A percentile compares a stretch with the other conserved stretches of the same genome.
Evolutionary conservation across 257 asterid species (phyloP).

Genomic region (Solanum commersonii): DNA sequence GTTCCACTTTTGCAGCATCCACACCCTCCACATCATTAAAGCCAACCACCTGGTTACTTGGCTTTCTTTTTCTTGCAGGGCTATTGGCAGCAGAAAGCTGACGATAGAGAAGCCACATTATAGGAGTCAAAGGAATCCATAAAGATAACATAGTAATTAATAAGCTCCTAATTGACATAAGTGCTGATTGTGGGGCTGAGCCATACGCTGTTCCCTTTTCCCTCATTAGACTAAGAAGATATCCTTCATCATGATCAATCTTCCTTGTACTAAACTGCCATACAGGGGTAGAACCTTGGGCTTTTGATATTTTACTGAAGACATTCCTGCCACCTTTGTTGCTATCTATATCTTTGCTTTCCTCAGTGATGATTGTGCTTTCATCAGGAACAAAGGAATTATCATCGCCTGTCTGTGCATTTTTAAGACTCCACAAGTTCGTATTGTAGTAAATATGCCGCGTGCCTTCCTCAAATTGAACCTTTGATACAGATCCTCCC

Average conservation of each 20-base stretch:
- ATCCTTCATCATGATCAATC: conserved; percentile 86
- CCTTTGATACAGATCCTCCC: conserved; percentile 54
- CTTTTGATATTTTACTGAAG: conserved; percentile 18
- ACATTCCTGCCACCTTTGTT: conserved; percentile 9
- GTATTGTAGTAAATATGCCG: conserved; percentile 66
- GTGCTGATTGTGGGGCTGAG: conserved; percentile 80
- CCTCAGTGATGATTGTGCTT: conserved; percentile 14
- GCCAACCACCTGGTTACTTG: conserved; percentile 52
- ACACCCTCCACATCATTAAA: conserved; percentile 96
- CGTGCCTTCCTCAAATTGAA: conserved; percentile 89
- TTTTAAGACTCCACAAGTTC: conserved; percentile 12
- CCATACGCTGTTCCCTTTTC: conserved; percentile 67
- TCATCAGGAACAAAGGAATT: conserved; percentile 1
- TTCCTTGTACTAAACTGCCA: conserved; percentile 89
- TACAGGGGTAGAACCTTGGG: conserved; percentile 22
- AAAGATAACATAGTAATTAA: conserved; percentile 63
- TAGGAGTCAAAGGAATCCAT: conserved; percentile 91
- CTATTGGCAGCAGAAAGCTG: conserved; percentile 82
- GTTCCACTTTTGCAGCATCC: conserved; percentile 86
- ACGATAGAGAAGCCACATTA: conserved; percentile 86
- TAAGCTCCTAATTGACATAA: conserved; percentile 55
- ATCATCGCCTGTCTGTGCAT: conserved; percentile 7
- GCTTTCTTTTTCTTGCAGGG: conserved; percentile 60
- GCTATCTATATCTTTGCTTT: conserved; percentile 2
- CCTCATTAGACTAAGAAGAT: conserved; percentile 83